Evolutionary conservation across 148 eudicot genomes (phyloP).

Genomic region (Talinum fruticosum): DNA sequence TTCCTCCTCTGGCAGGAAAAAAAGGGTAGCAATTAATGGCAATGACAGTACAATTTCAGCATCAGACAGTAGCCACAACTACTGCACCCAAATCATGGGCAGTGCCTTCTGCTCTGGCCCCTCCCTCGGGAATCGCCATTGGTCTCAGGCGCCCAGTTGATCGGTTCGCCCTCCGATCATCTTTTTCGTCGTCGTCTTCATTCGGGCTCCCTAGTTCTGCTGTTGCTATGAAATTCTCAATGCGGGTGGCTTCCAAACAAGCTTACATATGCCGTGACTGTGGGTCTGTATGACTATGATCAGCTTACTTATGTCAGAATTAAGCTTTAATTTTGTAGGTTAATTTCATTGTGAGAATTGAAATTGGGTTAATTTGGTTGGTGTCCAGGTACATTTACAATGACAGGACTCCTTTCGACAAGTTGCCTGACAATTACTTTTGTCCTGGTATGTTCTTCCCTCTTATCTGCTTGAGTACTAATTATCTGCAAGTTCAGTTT

Average conservation of each 20-base stretch:
- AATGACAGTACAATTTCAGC: conserved; percentile 26
- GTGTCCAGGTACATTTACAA: conserved; percentile 81
- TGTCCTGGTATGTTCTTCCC: conserved; percentile 63
- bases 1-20: too few relatives aligned
- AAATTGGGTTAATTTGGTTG: not conserved
- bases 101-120: conserved; percentile 29
- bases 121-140: conserved; percentile 32
- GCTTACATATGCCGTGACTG: conserved; percentile 94
- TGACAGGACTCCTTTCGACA: conserved; percentile 87
- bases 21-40: too few relatives aligned
- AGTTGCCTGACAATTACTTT: conserved; percentile 73
- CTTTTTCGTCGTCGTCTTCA: conserved; percentile 59
- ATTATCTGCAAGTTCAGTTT: not conserved
- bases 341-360: too few relatives aligned
- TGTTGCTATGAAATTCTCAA: conserved; percentile 50
- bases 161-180: conserved; percentile 46
- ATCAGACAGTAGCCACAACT: conserved; percentile 12
- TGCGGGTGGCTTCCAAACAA: conserved; percentile 85
- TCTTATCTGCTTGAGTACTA: too few relatives aligned
- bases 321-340: not conserved
- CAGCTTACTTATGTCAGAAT: not conserved
- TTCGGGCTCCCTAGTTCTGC: conserved; percentile 35
- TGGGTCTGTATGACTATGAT: conserved; percentile 48
- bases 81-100: conserved; percentile 31
- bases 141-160: conserved; percentile 42